These are phyloP conservation scores for Phytophthora hibernalis DNA, from an alignment of 352 stramenopile species.

Conservation along the genomic window DNA sequence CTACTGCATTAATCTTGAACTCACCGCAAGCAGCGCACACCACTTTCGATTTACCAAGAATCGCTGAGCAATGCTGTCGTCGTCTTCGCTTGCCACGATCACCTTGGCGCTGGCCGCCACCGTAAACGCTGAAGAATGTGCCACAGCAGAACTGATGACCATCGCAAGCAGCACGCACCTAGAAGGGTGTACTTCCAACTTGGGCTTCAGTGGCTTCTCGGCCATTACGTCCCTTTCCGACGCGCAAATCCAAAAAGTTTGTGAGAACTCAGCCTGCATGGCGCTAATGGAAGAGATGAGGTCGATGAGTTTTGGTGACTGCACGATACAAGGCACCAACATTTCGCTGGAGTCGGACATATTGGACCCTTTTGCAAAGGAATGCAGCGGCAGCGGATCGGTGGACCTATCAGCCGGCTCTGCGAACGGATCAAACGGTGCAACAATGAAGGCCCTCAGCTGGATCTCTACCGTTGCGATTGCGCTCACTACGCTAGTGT, in stretches of 20 bases:
- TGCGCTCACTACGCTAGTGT: not conserved
- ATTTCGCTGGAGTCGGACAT: slow-evolving; percentile 17
- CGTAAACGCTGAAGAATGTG: slow-evolving; percentile 15
- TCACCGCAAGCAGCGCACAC: not conserved
- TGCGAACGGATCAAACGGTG: not conserved
- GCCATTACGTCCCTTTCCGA: slow-evolving; percentile 18
- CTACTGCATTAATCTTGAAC: slow-evolving; percentile 8
- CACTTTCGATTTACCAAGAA: not conserved
- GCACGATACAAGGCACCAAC: slow-evolving; percentile 8
- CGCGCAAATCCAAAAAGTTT: slow-evolving; percentile 21
- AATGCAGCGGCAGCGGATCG: not conserved
- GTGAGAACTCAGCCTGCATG: slow-evolving; percentile 6
- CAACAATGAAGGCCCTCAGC: not conserved
- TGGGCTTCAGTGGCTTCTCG: slow-evolving; percentile 25
- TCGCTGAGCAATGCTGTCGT: slow-evolving; percentile 2
- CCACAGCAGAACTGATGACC: slow-evolving; percentile 15
- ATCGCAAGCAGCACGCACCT: slow-evolving; percentile 24
- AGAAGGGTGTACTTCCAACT: slow-evolving; percentile 19
- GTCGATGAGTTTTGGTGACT: slow-evolving; percentile 15
- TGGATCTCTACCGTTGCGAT: not conserved
- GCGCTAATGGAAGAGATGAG: slow-evolving; percentile 11
- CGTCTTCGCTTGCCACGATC: not conserved
- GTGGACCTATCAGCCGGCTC: not conserved
- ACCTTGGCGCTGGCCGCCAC: not conserved
- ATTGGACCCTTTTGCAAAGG: slow-evolving; percentile 2